These are phyloP conservation scores for Apophysomyces elegans DNA, from an alignment of 371 early-diverging fungal genomes.

Conservation along the genomic window DNA sequence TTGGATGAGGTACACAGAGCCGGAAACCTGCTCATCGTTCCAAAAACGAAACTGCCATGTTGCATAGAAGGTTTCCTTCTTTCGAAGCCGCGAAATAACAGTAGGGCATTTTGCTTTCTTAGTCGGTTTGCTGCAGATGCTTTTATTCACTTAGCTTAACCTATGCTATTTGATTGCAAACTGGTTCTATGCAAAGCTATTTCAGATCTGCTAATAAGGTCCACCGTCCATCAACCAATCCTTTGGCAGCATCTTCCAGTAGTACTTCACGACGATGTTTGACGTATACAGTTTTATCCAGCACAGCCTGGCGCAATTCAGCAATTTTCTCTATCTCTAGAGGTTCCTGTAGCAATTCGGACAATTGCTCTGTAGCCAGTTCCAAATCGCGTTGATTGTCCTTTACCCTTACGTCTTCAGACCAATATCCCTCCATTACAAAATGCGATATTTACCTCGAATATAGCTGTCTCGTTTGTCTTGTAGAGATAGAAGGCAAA, in stretches of 20 bases:
- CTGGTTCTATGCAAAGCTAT: slow-evolving; percentile 9
- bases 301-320: slow-evolving; percentile 74
- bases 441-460: slow-evolving; percentile 62
- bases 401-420: slow-evolving; percentile 13
- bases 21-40: too few species aligned
- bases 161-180: too few species aligned
- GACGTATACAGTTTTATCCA: slow-evolving; percentile 87
- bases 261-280: slow-evolving; percentile 73
- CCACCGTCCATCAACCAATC: slow-evolving; percentile 80
- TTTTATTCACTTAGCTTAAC: too few species aligned
- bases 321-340: slow-evolving; percentile 75
- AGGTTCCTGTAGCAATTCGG: slow-evolving; percentile 86
- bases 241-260: slow-evolving; percentile 79
- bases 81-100: too few species aligned
- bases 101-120: neutral
- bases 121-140: neutral
- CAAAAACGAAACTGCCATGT: too few species aligned
- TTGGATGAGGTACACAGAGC: too few species aligned
- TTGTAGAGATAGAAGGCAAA: slow-evolving; percentile 93
- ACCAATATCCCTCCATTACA: neutral
- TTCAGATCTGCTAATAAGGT: slow-evolving; percentile 35
- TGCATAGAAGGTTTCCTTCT: too few species aligned
- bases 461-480: slow-evolving; percentile 88
- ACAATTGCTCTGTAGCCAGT: slow-evolving; percentile 92
- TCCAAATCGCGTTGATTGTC: slow-evolving; percentile 96